Conservation (phyloP, 768 basidiomycete species). For the Phylloporus sp. region DNA sequence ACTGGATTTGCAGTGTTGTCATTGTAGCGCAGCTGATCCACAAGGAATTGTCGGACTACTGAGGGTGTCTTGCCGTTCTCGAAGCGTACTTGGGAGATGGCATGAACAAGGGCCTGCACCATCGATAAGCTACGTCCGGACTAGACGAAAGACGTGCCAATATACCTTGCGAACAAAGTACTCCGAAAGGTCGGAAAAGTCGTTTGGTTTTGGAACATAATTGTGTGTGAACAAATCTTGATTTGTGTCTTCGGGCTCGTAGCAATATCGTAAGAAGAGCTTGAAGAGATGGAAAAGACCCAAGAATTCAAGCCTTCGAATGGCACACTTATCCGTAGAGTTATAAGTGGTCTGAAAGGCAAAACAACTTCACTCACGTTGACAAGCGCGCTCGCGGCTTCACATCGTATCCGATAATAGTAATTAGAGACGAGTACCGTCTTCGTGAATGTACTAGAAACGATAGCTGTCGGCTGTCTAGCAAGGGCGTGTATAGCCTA, state of each 20-base stretch:
- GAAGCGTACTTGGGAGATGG: constrained; percentile 82
- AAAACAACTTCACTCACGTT: constrained; percentile 45
- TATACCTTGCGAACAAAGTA: constrained; percentile 92
- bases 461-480: constrained; percentile 75
- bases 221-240: constrained; percentile 83
- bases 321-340: constrained; percentile 63
- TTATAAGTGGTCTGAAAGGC: constrained; percentile 10
- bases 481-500: constrained; percentile 89
- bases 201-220: constrained; percentile 92
- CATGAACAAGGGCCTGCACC: constrained; percentile 65
- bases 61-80: constrained; percentile 82
- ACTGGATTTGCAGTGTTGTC: constrained; percentile 91
- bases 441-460: constrained; percentile 88
- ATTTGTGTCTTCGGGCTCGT: constrained; percentile 76
- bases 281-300: constrained; percentile 96
- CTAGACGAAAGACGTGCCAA: background rate
- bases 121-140: constrained; percentile 3
- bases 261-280: constrained; percentile 85
- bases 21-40: constrained; percentile 91
- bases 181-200: constrained; percentile 86
- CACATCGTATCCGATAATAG: constrained; percentile 92
- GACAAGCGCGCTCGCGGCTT: constrained; percentile 83
- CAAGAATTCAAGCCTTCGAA: constrained; percentile 74
- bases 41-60: constrained; percentile 80
- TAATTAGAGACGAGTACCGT: constrained; percentile 94